phyloP scores from a whole-genome alignment of 306 rosid genomes.

The Spatholobus suberectus region DNA sequence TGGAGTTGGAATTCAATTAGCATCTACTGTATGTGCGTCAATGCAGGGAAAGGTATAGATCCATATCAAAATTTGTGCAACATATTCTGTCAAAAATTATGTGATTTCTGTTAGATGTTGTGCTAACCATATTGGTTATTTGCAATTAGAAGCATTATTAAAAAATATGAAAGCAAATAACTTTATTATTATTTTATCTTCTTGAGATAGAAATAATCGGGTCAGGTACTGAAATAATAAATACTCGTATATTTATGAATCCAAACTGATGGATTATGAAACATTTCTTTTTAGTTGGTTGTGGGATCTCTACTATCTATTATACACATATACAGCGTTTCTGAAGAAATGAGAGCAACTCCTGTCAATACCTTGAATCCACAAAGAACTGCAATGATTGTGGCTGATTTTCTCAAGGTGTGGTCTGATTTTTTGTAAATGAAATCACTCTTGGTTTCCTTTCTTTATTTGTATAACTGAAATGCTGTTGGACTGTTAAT shows the following conservation, averaged over 20 bases:
- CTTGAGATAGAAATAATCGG: background rate
- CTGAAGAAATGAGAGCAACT: slow-evolving; percentile 87
- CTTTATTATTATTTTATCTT: background rate
- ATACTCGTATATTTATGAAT: slow-evolving; percentile 25
- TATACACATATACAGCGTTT: slow-evolving; percentile 71
- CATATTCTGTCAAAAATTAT: background rate
- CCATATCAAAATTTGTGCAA: background rate
- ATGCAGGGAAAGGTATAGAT: slow-evolving; percentile 87
- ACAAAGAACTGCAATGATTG: slow-evolving; percentile 87
- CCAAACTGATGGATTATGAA: slow-evolving; percentile 43
- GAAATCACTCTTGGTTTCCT: slow-evolving; percentile 1
- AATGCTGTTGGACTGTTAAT: slow-evolving; percentile 32
- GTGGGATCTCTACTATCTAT: slow-evolving; percentile 79
- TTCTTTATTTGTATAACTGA: background rate
- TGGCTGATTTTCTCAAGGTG: slow-evolving; percentile 83
- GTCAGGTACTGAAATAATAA: background rate
- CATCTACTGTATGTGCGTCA: slow-evolving; percentile 88
- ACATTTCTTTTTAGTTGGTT: slow-evolving; percentile 61
- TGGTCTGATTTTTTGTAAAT: slow-evolving; percentile 4
- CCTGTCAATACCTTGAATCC: slow-evolving; percentile 88
- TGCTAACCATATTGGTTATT: slow-evolving; percentile 13
- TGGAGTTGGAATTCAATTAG: slow-evolving; percentile 91
- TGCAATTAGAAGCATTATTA: background rate
- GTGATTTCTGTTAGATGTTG: background rate
- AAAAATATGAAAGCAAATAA: background rate